Base-by-base conservation (phyloP, 805 yeast genomes). In the Cyberlindnera maritima region DNA sequence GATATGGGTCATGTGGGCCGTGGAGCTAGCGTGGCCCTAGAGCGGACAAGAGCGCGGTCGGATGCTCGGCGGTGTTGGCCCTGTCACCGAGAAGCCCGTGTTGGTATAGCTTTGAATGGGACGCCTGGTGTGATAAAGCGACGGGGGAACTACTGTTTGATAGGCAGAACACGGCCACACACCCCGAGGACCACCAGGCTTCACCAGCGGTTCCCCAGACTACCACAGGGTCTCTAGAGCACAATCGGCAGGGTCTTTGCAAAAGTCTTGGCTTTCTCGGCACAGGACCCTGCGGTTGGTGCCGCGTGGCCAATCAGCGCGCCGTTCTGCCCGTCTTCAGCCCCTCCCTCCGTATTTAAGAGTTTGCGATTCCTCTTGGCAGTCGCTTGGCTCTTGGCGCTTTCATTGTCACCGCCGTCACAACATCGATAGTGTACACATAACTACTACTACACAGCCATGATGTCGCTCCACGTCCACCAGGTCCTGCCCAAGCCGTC, bases 211-310 rank as follows among this genome's bases (percentile, higher is more conserved):
- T 13, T 32, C 20, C 36, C 36, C 20, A 32, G 13, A 32, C 18
- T 9, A 6, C 36, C 31, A 28, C 31, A 28, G 31, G 31, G 31
- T 28, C 31, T 28, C 13, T 7, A 7, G 31, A n/a, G 31, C 13
- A 28, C 31, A 32, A 32, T 29, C 44, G 29, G 44, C 44, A 41
- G 44, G 44, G 44, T 41, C 44, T 41, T 13, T 13, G n/a, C 26
- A 41, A 35, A 41, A 41, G 44, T 41, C 44, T 41, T 41, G 44
- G 44, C 44, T 41, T 35, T 41, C 44, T 23, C 21, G 43, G 23
- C 33, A 25, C 6, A 18, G 41, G 43, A 40, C 43, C 43, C 43
- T 40, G 43, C 36, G 18, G 35, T 32, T 18, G 8, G 35, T 14
- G 35, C 42, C 15, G 37, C 29, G 35, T 17, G 38, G 44, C 44